phyloP scores from a whole-genome alignment of 1,139 yeast species.

The Diutina mesorugosa region DNA sequence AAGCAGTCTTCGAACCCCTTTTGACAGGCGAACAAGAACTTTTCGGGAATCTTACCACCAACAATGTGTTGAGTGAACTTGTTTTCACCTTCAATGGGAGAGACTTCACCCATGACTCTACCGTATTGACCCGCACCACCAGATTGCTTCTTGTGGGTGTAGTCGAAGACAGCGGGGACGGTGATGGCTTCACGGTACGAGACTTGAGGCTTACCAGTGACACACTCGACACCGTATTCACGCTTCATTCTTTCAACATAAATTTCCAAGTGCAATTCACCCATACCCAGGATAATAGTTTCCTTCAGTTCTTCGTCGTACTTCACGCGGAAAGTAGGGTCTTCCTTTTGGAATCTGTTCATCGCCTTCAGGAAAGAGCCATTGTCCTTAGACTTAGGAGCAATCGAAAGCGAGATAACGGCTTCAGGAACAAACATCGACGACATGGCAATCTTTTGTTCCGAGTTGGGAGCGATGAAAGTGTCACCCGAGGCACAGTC shows the following conservation, averaged over 20 bases:
- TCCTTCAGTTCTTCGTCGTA: conserved; percentile 89
- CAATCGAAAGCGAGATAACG: conserved; percentile 82
- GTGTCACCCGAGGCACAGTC: conserved; percentile 99
- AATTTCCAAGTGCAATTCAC: conserved; percentile 90
- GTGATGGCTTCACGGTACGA: conserved; percentile 93
- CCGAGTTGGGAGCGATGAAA: conserved; percentile 64
- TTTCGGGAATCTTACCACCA: conserved; percentile 96
- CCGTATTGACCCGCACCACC: conserved; percentile 99
- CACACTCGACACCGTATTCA: conserved; percentile 92
- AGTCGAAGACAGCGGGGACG: conserved; percentile 67
- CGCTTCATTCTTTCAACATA: conserved; percentile 97
- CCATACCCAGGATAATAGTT: conserved; percentile 97
- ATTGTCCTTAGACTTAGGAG: conserved; percentile 81
- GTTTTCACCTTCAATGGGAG: conserved; percentile 55
- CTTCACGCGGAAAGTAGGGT: conserved; percentile 92
- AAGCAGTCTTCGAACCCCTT: conserved; percentile 93
- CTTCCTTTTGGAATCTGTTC: conserved; percentile 96
- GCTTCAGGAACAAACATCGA: conserved; percentile 99
- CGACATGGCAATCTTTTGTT: conserved; percentile 74
- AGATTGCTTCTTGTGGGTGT: conserved; percentile 92
- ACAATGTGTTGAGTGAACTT: conserved; percentile 77
- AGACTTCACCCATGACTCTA: conserved; percentile 81
- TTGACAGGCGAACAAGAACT: conserved; percentile 85
- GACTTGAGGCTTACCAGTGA: conserved; percentile 95
- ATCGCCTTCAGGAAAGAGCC: conserved; percentile 86